Percentiles rank a stretch among this genome's conserved stretches.
phyloP scores from a whole-genome alignment of 2,329 filamentous ascomycete genomes.

The Colletotrichum ledebouriae region DNA sequence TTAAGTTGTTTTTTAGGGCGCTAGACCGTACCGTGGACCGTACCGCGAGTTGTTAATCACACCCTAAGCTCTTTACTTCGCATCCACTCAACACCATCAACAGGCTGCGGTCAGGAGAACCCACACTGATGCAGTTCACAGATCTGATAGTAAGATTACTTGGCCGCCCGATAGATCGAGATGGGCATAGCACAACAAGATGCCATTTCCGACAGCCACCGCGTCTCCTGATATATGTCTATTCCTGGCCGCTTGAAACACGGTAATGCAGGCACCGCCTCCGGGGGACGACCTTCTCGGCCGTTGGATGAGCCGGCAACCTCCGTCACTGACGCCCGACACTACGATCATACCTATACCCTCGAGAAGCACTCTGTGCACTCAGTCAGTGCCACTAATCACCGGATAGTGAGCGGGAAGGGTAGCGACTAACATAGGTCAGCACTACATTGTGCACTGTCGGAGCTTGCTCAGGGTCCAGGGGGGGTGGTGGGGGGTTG shows the following conservation, averaged over 20 bases:
- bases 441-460: constrained; percentile 14
- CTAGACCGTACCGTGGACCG: too few species aligned
- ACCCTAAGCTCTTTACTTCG: constrained; percentile 21
- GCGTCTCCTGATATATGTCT: constrained; percentile 20
- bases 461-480: constrained; percentile 23
- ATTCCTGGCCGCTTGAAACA: constrained; percentile 32
- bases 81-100: constrained; percentile 16
- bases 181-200: not conserved
- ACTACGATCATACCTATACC: not conserved
- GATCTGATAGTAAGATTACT: constrained; percentile 14
- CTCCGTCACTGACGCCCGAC: constrained; percentile 8
- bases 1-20: too few species aligned
- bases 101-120: constrained; percentile 10
- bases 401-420: constrained; percentile 4
- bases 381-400: not conserved
- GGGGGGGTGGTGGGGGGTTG: constrained; percentile 1
- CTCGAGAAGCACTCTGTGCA: not conserved
- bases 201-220: not conserved
- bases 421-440: constrained; percentile 18
- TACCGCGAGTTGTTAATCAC: too few species aligned
- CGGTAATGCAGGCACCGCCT: constrained; percentile 30
- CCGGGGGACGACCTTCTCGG: constrained; percentile 13
- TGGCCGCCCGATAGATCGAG: constrained; percentile 21
- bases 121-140: not conserved
- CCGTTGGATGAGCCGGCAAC: constrained; percentile 26